These are phyloP conservation scores for Fusarium xylarioides DNA, from an alignment of 2,329 filamentous ascomycete species.

Conservation along the genomic window DNA sequence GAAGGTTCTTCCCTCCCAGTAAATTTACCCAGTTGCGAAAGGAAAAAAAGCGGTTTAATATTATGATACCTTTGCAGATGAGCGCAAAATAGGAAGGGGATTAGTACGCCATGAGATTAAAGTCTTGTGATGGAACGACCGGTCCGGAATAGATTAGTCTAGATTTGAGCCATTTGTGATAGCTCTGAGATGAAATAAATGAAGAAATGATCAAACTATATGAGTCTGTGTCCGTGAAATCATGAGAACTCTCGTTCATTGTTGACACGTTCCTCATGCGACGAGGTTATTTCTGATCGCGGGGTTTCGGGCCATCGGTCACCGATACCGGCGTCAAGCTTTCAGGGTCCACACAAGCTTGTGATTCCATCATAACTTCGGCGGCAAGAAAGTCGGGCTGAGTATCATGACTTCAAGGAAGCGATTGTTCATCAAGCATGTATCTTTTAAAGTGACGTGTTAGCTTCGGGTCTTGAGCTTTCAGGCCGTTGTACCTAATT, in stretches of 20 bases:
- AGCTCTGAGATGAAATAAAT: conserved; percentile 36
- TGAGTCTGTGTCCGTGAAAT: background rate
- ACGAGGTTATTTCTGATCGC: conserved; percentile 1
- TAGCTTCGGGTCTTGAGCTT: background rate
- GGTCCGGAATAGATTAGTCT: background rate
- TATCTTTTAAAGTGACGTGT: background rate
- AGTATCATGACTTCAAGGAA: background rate
- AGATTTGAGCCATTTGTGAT: conserved; percentile 33
- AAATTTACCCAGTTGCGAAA: background rate
- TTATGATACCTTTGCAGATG: conserved; percentile 42
- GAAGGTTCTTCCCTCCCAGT: conserved; percentile 38
- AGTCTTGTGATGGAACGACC: conserved; percentile 28
- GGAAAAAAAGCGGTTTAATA: conserved; percentile 11
- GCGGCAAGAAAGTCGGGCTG: background rate
- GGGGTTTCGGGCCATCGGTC: conserved; percentile 27
- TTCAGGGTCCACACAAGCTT: conserved; percentile 19
- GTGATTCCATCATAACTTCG: background rate
- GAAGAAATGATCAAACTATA: conserved; percentile 34
- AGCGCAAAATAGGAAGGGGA: conserved; percentile 4
- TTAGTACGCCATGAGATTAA: conserved; percentile 29
- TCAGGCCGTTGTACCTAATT: background rate
- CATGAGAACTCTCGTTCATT: background rate
- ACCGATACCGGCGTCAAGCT: conserved; percentile 25
- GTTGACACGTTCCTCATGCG: background rate
- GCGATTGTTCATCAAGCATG: background rate